Base-by-base conservation (phyloP, 495 filamentous ascomycete genomes). In the Trichocladium uniseriatum region DNA sequence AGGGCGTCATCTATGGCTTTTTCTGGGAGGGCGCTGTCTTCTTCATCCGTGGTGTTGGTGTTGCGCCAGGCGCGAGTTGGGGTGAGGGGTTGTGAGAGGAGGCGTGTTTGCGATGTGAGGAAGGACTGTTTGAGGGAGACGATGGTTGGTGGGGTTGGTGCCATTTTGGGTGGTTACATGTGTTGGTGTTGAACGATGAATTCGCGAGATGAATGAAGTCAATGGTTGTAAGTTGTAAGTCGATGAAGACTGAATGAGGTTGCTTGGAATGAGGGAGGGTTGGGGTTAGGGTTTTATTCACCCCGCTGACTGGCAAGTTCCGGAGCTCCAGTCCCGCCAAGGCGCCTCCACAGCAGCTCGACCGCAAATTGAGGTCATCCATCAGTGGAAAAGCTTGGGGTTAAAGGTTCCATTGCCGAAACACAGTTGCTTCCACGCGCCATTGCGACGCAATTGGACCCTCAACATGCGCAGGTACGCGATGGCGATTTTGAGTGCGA, bases 61-160 rank as follows among this genome's bases (percentile, higher is more conserved):
- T 71, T 60, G 39, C 69, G 74, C 81, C 81, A 87, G 46, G 75
- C 61, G 34, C 72, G 70, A 18, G 80, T 72, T 1, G 80, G 78
- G 5, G 69, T 56, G 27, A 86, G 70, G 5, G 69, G 64, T 43
- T 75, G 71, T 1, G 75, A 77, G 29, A 87, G 69, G 39, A 80
- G 74, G 9, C 79, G 79, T 18, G 82, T 74, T 56, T 87, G 83
- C 20, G 70, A 60, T 38, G 75, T 62, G 21, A 87, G 72, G 55
- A 86, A 87, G 53, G 70, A 61, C 14, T 79, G 77, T 58, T 87
- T 87, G 51, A 82, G 63, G 49, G 78, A 70, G 43, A 79, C 67
- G 49, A 86, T 73, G 18, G 81, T 73, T 24, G 72, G 70, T 6
- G 69, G 69, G 10, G 39, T n/a, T 35, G 42, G 36, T 1, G 62